phyloP scores from a whole-genome alignment of 2,329 filamentous ascomycete species.

The Neocucurbitaria cava region DNA sequence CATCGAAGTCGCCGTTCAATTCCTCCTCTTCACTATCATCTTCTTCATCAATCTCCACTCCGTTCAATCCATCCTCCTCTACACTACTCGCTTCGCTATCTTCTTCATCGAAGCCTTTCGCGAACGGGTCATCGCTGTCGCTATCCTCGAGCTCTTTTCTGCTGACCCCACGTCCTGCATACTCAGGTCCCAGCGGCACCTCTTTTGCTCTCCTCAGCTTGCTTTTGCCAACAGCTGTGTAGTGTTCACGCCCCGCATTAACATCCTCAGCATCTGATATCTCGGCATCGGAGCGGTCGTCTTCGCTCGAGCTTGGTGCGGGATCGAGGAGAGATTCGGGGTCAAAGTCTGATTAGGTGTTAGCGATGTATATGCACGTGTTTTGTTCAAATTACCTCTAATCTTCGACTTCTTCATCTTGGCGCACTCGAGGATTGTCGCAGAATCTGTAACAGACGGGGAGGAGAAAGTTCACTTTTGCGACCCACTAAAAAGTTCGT shows the following conservation, averaged over 20 bases:
- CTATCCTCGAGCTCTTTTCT: slow-evolving; percentile 66
- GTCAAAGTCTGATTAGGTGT: slow-evolving; percentile 70
- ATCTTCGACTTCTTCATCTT: slow-evolving; percentile 43
- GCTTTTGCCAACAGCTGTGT: slow-evolving; percentile 82
- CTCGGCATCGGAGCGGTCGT: slow-evolving; percentile 61
- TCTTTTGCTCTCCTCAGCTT: slow-evolving; percentile 78
- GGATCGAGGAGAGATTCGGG: slow-evolving; percentile 72
- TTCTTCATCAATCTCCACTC: slow-evolving; percentile 50
- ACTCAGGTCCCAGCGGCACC: slow-evolving; percentile 76
- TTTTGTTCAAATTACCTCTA: slow-evolving; percentile 22
- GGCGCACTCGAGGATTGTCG: slow-evolving; percentile 2
- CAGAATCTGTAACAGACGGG: slow-evolving; percentile 2
- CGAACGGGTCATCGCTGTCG: slow-evolving; percentile 61
- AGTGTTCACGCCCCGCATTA: slow-evolving; percentile 81
- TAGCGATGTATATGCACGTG: not conserved
- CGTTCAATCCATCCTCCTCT: slow-evolving; percentile 48
- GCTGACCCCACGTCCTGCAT: slow-evolving; percentile 78
- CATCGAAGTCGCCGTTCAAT: slow-evolving; percentile 54
- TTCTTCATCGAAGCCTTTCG: slow-evolving; percentile 52
- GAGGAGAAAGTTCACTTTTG: slow-evolving; percentile 25
- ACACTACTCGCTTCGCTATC: slow-evolving; percentile 50
- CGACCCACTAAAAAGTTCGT: slow-evolving; percentile 43
- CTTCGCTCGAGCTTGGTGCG: slow-evolving; percentile 62
- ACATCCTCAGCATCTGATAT: slow-evolving; percentile 49
- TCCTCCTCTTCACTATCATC: slow-evolving; percentile 58